Evolutionary conservation across 140 eudicot species (phyloP), one percentile per base, ranked within the genome.

Genomic region (Stevia rebaudiana): DNA sequence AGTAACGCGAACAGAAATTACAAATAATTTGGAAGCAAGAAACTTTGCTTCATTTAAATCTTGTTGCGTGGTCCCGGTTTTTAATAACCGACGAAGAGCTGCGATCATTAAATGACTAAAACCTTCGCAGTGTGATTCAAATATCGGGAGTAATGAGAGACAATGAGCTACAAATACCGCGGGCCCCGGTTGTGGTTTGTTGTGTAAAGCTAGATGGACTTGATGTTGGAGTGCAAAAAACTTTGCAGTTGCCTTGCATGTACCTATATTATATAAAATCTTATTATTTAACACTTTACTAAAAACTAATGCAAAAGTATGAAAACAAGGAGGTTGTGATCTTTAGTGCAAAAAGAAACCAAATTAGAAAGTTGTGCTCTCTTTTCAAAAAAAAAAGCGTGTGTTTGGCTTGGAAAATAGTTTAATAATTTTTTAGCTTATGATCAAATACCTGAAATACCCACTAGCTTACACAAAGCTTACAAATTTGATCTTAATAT

Each of bases 191-290:
- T 39, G 79, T 24, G 96, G 86, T 53, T 61, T 49, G 59, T 88
- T 85, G 64, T 75, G 53, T 12, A 92, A 71, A 51, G 76, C 90
- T 62, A 39, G 80, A 75, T 62, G 56, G 63, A 85, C 94, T 61
- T 77, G 91, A 21, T 85, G 87, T 71, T 87, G 96, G 57, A 92
- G 90, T 65, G 84, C 84, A 43, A 83, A 84, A 70, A 92, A 92
- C 76, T 92, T 92, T 17, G 63, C 71, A 1, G 89, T 72, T 50
- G 96, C 95, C 82, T 88, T 88, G 46, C 83, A 80, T 65, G 90
- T 85, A 39, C 98, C 98, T 92, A 77, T 55, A 43, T 69, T 64
- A 67, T 42, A 10, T n/a, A 57, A 67, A 24, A 22, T 41, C 22
- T 56, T 39, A 63, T 16, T 66, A 18, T 25, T 13, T 31, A 37